Conservation (phyloP, 1,284 basidiomycete genomes). For the Phlebopus sp. region DNA sequence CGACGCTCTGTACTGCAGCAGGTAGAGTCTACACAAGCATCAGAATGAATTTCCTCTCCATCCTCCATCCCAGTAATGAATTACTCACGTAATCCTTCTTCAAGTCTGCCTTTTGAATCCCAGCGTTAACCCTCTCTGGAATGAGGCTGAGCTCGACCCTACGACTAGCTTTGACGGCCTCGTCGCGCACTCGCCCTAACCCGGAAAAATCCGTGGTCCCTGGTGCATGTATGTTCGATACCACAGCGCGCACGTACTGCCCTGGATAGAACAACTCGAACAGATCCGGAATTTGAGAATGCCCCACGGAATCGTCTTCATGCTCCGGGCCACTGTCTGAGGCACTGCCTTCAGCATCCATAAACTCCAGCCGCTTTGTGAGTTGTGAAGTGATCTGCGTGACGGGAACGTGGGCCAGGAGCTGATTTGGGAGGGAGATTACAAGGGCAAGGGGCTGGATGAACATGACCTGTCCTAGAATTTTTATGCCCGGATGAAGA, state of each 20-base stretch:
- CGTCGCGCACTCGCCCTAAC: constrained; percentile 60
- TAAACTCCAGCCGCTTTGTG: constrained; percentile 66
- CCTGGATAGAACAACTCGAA: constrained; percentile 78
- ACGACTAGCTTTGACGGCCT: constrained; percentile 63
- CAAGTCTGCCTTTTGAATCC: constrained; percentile 78
- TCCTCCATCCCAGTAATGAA: not conserved
- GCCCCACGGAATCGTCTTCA: constrained; percentile 39
- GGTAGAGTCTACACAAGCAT: constrained; percentile 57
- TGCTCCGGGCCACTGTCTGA: constrained; percentile 45
- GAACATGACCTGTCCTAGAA: constrained; percentile 84
- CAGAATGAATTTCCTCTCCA: constrained; percentile 4
- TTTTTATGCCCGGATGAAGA: constrained; percentile 79
- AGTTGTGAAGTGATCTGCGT: constrained; percentile 89
- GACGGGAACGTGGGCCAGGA: constrained; percentile 93
- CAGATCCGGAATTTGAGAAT: constrained; percentile 59
- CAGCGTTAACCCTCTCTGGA: constrained; percentile 85
- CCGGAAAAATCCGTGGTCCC: constrained; percentile 59
- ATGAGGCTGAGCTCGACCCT: constrained; percentile 87
- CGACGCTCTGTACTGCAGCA: constrained; percentile 79
- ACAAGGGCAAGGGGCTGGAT: constrained; percentile 90
- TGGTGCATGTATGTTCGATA: constrained; percentile 62
- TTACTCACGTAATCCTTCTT: constrained; percentile 67
- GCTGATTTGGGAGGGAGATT: constrained; percentile 92
- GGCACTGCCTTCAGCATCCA: constrained; percentile 53
- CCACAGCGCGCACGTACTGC: constrained; percentile 83